phyloP scores from a whole-genome alignment of 306 rosid genomes.

The Prunus mongolica region DNA sequence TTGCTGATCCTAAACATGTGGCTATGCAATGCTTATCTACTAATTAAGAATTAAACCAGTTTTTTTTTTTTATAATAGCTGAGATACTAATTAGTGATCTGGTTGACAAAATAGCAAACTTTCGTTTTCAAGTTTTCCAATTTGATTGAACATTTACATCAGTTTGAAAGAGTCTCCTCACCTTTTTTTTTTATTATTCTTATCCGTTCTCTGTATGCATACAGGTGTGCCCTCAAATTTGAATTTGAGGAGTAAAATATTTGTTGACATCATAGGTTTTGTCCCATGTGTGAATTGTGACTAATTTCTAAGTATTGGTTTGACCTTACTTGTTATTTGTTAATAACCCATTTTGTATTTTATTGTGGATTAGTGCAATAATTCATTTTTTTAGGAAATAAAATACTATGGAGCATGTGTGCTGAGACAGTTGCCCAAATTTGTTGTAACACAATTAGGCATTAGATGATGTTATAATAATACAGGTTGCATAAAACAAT shows the following conservation, averaged over 20 bases:
- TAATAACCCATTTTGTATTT: not conserved
- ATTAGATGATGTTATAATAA: not conserved
- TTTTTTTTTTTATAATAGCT: not conserved
- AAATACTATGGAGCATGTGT: not conserved
- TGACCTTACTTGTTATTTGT: slow-evolving; percentile 7
- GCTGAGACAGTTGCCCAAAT: not conserved
- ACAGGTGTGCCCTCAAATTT: not conserved
- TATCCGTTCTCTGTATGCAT: slow-evolving; percentile 1
- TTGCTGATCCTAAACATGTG: too few relatives aligned
- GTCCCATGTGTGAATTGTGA: not conserved
- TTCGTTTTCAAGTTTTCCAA: not conserved
- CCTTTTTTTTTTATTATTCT: not conserved
- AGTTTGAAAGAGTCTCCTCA: slow-evolving; percentile 8
- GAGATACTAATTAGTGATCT: not conserved
- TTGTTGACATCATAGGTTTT: slow-evolving; percentile 14
- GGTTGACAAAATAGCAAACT: not conserved
- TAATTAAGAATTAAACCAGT: not conserved
- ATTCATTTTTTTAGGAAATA: not conserved
- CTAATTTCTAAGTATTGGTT: slow-evolving; percentile 8
- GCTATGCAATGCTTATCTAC: not conserved
- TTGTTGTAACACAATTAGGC: not conserved
- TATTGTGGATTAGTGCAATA: not conserved
- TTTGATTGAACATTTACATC: not conserved
- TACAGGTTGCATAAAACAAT: not conserved
- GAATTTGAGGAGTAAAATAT: not conserved